Conservation (phyloP, 2,329 filamentous ascomycete genomes). For the Diaporthe helianthi region DNA sequence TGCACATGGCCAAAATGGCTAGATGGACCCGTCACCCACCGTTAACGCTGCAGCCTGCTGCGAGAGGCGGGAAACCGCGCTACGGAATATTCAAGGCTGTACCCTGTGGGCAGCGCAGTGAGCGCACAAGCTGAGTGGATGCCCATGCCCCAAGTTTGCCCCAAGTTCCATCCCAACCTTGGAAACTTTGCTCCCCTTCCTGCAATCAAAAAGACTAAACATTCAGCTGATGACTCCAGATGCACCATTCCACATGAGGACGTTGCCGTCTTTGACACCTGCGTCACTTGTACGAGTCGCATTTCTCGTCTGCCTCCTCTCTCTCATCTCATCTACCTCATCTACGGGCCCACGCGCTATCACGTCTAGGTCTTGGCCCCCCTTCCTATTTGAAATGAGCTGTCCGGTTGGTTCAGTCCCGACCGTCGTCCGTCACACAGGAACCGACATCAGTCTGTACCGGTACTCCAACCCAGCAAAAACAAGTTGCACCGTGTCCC, state of each 20-base stretch:
- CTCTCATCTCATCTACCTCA: too few species aligned
- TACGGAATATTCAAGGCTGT: slow-evolving; percentile 9
- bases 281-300: slow-evolving; percentile 13
- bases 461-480: slow-evolving; percentile 1
- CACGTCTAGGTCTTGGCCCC: slow-evolving; percentile 6
- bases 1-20: slow-evolving; percentile 16
- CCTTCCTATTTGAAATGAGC: slow-evolving; percentile 15
- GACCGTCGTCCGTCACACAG: not conserved
- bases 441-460: not conserved
- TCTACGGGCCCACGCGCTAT: slow-evolving; percentile 6
- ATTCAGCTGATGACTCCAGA: slow-evolving; percentile 34
- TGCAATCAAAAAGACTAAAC: slow-evolving; percentile 34
- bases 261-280: not conserved
- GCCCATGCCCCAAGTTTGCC: slow-evolving; percentile 16
- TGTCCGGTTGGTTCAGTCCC: slow-evolving; percentile 10
- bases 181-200: slow-evolving; percentile 21
- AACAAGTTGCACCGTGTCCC: not conserved
- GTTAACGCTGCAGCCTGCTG: slow-evolving; percentile 21
- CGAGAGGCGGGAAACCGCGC: not conserved
- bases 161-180: slow-evolving; percentile 25
- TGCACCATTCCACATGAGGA: slow-evolving; percentile 33
- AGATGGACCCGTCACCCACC: slow-evolving; percentile 4
- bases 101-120: slow-evolving; percentile 5
- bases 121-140: slow-evolving; percentile 16
- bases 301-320: not conserved